phyloP scores from a whole-genome alignment of 164 flowering plant genomes.

The Sextonia rubra region DNA sequence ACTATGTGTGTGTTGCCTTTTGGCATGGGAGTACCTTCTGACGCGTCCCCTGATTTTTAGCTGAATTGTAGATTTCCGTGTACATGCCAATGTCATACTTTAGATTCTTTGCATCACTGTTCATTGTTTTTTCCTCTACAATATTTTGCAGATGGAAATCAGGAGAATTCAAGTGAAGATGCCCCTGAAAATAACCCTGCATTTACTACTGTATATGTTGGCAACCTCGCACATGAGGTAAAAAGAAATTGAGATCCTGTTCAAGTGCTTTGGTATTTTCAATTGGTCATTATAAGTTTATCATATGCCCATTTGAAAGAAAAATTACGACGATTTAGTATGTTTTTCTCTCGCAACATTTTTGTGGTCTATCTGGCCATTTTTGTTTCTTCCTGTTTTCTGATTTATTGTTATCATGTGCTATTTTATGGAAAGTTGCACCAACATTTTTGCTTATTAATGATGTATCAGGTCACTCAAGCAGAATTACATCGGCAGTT shows the following conservation, averaged over 20 bases:
- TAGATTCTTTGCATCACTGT: neutral
- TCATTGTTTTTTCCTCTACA: neutral
- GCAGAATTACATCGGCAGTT: slow-evolving; percentile 94
- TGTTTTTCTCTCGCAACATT: too few species aligned
- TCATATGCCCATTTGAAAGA: neutral
- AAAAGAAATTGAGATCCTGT: slow-evolving; percentile 1
- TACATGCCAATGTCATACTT: neutral
- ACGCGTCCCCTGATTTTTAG: neutral
- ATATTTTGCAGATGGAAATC: slow-evolving; percentile 65
- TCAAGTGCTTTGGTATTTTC: neutral
- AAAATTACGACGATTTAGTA: too few species aligned
- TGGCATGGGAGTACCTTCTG: neutral
- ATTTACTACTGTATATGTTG: slow-evolving; percentile 93
- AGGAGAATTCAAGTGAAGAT: slow-evolving; percentile 59
- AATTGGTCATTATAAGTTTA: neutral
- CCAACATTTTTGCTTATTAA: neutral
- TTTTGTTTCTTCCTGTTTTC: too few species aligned
- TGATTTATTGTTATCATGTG: neutral
- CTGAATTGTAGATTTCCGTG: neutral
- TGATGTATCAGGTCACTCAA: slow-evolving; percentile 67
- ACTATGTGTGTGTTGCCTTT: too few species aligned
- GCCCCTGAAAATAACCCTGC: slow-evolving; percentile 91
- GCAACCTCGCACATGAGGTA: slow-evolving; percentile 96
- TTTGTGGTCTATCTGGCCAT: too few species aligned
- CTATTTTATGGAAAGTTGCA: neutral